Conservation (phyloP, 441 rosid species). For the Pelargonium myrrhifolium region DNA sequence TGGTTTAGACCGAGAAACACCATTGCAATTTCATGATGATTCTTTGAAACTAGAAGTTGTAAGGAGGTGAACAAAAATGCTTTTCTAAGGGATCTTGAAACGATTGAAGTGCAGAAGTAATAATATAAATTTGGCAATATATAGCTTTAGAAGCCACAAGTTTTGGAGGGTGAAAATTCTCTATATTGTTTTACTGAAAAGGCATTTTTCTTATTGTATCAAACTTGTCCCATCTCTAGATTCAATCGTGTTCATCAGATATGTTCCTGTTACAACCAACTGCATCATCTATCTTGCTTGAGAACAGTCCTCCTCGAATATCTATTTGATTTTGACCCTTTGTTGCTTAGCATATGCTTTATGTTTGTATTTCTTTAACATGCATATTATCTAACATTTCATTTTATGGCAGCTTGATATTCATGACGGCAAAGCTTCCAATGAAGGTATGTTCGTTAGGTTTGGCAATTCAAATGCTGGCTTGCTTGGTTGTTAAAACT, state of each 20-base stretch:
- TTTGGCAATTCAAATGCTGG: neutral
- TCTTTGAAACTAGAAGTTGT: neutral
- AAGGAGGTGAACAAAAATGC: neutral
- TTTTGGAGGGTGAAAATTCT: neutral
- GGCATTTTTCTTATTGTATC: neutral
- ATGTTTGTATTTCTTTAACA: neutral
- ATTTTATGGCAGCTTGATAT: conserved; percentile 57
- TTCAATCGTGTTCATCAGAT: neutral
- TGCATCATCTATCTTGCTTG: no score
- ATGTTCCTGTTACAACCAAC: neutral
- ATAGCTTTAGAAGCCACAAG: neutral
- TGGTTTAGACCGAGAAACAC: neutral
- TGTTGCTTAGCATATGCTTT: neutral
- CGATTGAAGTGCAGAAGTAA: neutral
- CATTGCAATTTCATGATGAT: neutral
- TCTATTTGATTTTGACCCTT: neutral
- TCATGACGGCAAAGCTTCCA: conserved; percentile 69
- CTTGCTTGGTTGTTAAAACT: neutral
- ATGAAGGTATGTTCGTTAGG: conserved; percentile 46
- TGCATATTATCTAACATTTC: conserved; percentile 10
- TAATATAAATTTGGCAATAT: neutral
- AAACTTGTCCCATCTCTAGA: neutral
- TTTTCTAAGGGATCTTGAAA: no score
- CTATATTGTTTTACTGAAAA: neutral
- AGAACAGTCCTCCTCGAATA: neutral